Base-by-base conservation (phyloP, 2,329 filamentous ascomycete species). In the Penicillium thymicola region DNA sequence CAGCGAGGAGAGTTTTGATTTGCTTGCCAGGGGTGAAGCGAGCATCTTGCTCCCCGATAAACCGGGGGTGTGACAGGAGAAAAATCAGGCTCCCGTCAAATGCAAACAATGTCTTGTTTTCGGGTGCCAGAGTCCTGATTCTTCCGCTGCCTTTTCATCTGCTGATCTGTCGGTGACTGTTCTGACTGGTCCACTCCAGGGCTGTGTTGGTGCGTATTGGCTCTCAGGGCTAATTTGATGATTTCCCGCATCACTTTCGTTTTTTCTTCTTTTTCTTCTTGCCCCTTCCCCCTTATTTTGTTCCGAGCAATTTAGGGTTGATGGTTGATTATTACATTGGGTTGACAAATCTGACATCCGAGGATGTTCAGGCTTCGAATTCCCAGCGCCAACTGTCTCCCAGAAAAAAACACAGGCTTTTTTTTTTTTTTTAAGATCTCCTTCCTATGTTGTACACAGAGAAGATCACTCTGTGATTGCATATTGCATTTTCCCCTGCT, bases 1-100 rank as follows among this genome's bases (percentile, higher is more conserved):
- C 18, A 79, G 77, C 55, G 76, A 79, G 60, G 77, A 79, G 60
- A 79, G 77, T 61, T 79, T 79, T 66, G 77, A 79, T 67, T 65
- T 78, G 58, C 65, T 78, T 51, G 72, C 73, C 5, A 70, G 69
- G 50, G 75, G 75, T 5, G 76, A 79, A 66, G 76, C 76, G 46
- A 79, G 76, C 59, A 69, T 77, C 44, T 41, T 75, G 40, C 66
- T 74, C 58, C 65, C 68, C 57, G 61, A 62, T n/a, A 40, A 34
- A 51, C 42, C 36, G 11, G 34, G 21, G 38, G 36, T 14, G 18
- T 51, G 30, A 51, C 40, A 27, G 51, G 58, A 46, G 42, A 51
- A 51, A 50, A 50, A 58, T 54, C 44, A 58, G 52, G 47, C 30
- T 51, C 49, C 44, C 34, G 51, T 45, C 51, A 36, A 50, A 48